Evolutionary conservation across 2,329 filamentous ascomycete species (phyloP).

Genomic region (Fusarium falciforme): DNA sequence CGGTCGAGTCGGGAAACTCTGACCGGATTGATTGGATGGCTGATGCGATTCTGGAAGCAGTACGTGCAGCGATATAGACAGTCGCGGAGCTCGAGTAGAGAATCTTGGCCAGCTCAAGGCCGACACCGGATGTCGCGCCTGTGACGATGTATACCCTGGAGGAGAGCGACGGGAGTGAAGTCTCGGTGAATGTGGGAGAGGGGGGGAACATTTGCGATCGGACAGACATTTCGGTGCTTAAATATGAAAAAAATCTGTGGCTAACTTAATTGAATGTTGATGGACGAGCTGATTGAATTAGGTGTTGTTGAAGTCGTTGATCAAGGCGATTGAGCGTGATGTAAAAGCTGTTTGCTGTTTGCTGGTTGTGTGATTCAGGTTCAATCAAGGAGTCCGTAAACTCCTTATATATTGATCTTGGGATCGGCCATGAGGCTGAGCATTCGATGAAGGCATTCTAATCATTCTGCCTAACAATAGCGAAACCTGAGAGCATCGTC

Average conservation of each 20-base stretch:
- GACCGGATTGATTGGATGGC: slow-evolving; percentile 17
- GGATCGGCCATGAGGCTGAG: neutral
- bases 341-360: neutral
- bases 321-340: neutral
- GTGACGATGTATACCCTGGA: slow-evolving; percentile 35
- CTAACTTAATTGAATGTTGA: no score
- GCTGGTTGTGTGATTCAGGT: neutral
- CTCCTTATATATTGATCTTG: neutral
- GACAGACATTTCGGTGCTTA: slow-evolving; percentile 10
- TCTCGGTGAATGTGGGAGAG: slow-evolving; percentile 29
- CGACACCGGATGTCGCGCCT: slow-evolving; percentile 32
- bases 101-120: slow-evolving; percentile 33
- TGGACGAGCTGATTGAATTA: no score
- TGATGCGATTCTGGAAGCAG: slow-evolving; percentile 12
- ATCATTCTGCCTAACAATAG: neutral
- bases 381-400: neutral
- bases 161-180: slow-evolving; percentile 18
- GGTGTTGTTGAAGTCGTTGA: neutral
- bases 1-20: slow-evolving; percentile 11
- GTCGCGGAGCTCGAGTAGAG: slow-evolving; percentile 27
- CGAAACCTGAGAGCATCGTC: neutral
- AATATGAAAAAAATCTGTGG: neutral
- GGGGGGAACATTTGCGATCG: slow-evolving; percentile 30
- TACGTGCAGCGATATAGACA: slow-evolving; percentile 30
- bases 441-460: neutral